A percentile compares a stretch with the other conserved stretches of the same genome.
Conservation (phyloP, 495 filamentous ascomycete species). For the Talaromyces proteolyticus region DNA sequence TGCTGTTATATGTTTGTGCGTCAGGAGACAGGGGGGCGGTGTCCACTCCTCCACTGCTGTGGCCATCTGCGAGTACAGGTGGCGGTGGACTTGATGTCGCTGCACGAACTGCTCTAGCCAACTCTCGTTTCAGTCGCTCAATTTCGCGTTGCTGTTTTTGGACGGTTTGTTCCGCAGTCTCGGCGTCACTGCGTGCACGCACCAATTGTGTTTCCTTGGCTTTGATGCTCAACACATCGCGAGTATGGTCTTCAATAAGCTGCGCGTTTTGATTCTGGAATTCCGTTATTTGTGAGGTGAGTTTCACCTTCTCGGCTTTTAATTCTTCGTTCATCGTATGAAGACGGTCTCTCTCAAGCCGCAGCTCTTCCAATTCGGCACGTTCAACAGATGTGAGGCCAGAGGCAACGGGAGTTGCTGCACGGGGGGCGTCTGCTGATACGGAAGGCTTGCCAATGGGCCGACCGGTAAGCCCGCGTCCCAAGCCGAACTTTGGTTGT, state of each 20-base stretch:
- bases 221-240: constrained; percentile 91
- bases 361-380: constrained; percentile 85
- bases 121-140: constrained; percentile 83
- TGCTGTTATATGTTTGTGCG: constrained; percentile 20
- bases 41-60: constrained; percentile 30
- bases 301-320: constrained; percentile 64
- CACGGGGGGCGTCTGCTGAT: constrained; percentile 34
- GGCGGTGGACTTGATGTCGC: constrained; percentile 36
- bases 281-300: constrained; percentile 76
- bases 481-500: constrained; percentile 61
- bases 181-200: constrained; percentile 80
- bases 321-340: constrained; percentile 67
- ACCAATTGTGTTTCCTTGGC: constrained; percentile 98
- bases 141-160: constrained; percentile 83
- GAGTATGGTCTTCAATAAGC: constrained; percentile 93
- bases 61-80: constrained; percentile 22
- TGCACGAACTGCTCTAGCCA: constrained; percentile 38
- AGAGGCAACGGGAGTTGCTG: constrained; percentile 42
- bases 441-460: constrained; percentile 76
- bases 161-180: constrained; percentile 77
- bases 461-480: constrained; percentile 74
- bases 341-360: constrained; percentile 72
- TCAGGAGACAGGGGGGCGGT: constrained; percentile 30
- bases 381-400: constrained; percentile 69
- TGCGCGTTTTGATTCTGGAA: constrained; percentile 93